Conservation (phyloP, 352 stramenopile genomes). For the Salisapilia sapeloensis region DNA sequence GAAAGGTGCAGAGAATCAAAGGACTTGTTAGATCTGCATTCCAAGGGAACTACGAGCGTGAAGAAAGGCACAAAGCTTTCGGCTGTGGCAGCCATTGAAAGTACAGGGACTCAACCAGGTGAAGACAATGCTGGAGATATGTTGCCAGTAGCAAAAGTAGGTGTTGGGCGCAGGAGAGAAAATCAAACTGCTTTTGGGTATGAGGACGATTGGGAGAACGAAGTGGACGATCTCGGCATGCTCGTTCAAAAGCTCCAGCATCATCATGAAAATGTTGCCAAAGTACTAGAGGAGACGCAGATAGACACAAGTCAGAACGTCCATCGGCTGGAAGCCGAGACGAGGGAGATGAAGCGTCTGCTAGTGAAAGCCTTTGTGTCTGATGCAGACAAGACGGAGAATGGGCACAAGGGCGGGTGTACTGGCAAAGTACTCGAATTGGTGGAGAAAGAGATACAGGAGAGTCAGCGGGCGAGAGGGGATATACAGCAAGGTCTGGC, state of each 20-base stretch:
- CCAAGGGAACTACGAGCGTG: slow-evolving; percentile 38
- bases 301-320: slow-evolving; percentile 36
- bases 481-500: not conserved
- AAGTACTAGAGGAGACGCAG: slow-evolving; percentile 59
- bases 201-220: slow-evolving; percentile 47
- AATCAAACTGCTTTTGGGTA: slow-evolving; percentile 12
- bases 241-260: slow-evolving; percentile 59
- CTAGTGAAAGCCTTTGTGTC: slow-evolving; percentile 37
- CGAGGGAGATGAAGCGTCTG: slow-evolving; percentile 42
- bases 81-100: not conserved
- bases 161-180: slow-evolving; percentile 2
- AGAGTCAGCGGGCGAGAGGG: too few relatives aligned
- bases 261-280: slow-evolving; percentile 58
- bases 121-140: slow-evolving; percentile 1
- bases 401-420: slow-evolving; percentile 2
- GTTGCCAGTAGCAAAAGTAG: slow-evolving; percentile 2
- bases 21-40: slow-evolving; percentile 43
- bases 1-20: slow-evolving; percentile 26
- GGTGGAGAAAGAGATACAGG: too few relatives aligned
- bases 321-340: slow-evolving; percentile 48
- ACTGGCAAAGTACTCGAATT: too few relatives aligned
- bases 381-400: slow-evolving; percentile 2
- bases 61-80: slow-evolving; percentile 9
- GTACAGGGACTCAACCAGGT: not conserved
- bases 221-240: slow-evolving; percentile 56